These are phyloP conservation scores for Sporothrix luriei DNA, from an alignment of 2,329 filamentous ascomycete species.

Conservation along the genomic window DNA sequence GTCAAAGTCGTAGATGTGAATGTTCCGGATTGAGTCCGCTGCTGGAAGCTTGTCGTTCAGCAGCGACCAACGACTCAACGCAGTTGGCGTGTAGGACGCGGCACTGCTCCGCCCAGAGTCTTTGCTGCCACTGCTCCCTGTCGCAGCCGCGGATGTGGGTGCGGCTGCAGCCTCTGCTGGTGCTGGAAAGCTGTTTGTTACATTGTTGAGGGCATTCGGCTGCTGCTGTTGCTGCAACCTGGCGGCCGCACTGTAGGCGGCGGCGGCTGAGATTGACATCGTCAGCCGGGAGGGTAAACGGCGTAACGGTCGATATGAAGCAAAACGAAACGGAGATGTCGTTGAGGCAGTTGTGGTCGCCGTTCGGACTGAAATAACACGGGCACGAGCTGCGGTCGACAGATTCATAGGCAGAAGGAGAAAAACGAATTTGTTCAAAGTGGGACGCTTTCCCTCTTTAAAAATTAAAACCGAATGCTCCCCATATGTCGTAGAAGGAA, in stretches of 20 bases:
- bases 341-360: neutral
- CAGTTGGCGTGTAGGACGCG: conserved; percentile 62
- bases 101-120: neutral
- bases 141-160: neutral
- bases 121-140: neutral
- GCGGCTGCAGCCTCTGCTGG: neutral
- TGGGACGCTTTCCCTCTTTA: neutral
- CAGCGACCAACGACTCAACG: conserved; percentile 82
- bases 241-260: conserved; percentile 25
- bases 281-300: neutral
- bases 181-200: conserved; percentile 5
- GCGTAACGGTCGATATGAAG: neutral
- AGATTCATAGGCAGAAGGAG: neutral
- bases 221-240: conserved; percentile 23
- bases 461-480: neutral
- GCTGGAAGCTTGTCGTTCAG: conserved; percentile 64
- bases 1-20: conserved; percentile 98
- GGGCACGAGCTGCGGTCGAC: neutral
- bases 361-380: neutral
- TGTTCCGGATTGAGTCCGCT: conserved; percentile 68
- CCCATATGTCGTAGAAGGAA: neutral
- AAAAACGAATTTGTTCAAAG: neutral
- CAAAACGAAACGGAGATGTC: neutral
- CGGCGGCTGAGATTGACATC: conserved; percentile 34
- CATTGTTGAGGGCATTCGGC: neutral